Conservation (phyloP, 83 land plant species). For the Picea abies region DNA sequence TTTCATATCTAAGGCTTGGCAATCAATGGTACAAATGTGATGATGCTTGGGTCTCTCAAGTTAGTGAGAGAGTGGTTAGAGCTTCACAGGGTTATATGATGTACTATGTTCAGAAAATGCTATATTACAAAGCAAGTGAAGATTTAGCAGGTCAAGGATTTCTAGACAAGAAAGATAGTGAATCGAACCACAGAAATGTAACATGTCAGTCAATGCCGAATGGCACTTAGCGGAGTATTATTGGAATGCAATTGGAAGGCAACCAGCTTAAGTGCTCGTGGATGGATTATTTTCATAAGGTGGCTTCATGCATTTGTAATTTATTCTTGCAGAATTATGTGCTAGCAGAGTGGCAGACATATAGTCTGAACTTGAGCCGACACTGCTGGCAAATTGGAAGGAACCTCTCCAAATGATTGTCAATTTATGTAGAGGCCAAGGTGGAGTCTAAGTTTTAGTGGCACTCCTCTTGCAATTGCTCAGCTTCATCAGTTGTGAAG, state of each 20-base stretch:
- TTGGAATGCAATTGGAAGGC: background rate
- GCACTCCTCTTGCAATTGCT: background rate
- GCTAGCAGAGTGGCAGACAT: background rate
- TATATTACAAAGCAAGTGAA: conserved; percentile 37
- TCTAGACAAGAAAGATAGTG: background rate
- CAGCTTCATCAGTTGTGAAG: background rate
- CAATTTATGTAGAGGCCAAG: background rate
- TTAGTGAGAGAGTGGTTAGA: conserved; percentile 72
- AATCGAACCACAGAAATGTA: background rate
- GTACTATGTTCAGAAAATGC: conserved; percentile 74
- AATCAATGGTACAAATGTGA: conserved; percentile 91
- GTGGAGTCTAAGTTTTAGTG: background rate
- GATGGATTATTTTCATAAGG: background rate
- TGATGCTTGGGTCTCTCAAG: conserved; percentile 84
- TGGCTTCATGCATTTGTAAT: background rate
- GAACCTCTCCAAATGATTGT: background rate
- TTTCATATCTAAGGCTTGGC: conserved; percentile 61
- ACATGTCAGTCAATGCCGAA: background rate
- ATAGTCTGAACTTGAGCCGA: background rate
- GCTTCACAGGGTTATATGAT: conserved; percentile 81
- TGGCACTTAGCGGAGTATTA: background rate
- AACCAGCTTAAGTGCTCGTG: background rate
- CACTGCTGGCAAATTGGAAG: background rate
- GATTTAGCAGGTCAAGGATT: conserved; percentile 14
- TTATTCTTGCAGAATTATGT: background rate